Evolutionary conservation across 139 green algal genomes (phyloP), one percentile per base, ranked within the genome.

Genomic region (Chlorella ohadii): DNA sequence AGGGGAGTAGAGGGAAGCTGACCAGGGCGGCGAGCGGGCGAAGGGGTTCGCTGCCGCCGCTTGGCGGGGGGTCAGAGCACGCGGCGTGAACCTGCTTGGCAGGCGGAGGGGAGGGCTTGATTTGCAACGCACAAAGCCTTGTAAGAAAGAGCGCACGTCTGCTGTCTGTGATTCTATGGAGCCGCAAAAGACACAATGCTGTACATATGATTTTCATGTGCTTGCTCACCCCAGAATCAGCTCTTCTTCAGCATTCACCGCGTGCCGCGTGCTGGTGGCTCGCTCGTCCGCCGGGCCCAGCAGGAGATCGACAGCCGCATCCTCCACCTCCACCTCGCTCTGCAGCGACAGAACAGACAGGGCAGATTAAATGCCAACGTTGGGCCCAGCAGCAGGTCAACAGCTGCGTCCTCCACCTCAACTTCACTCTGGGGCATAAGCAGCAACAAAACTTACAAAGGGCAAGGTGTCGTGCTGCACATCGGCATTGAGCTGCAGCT

Each of bases 241-340:
- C 4, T 81, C 75, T 57, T 70, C 75, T 55, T 81, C 75, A 22
- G 27, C 34, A 27, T 57, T 71, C 23, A 81, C 25, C 0, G 75
- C 22, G 75, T 81, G 75, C 34, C 56, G 56, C 34, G 75, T 81
- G 75, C 72, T 81, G 75, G 75, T 81, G 57, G 72, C 75, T 7
- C 75, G 56, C 64, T 87, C 68, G 34, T 87, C 82, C 15, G 38
- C 67, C 16, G 81, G 81, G 47, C 65, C 81, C 12, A 66, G 34
- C 11, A 86, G 33, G 28, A 87, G 55, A 23, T 80, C 68, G 25
- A 68, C 25, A 16, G 47, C 57, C 1, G 82, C 82, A 31, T 87
- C 82, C 55, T 83, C 82, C 66, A 87, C 27, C 71, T 87, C 72
- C 33, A 81, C 31, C 67, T 78, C 81, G 47, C 59, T 71, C 75